Percentiles rank a stretch among this genome's conserved stretches.
phyloP scores from a whole-genome alignment of 2,329 filamentous ascomycete genomes.

The Didymosphaeria variabile region DNA sequence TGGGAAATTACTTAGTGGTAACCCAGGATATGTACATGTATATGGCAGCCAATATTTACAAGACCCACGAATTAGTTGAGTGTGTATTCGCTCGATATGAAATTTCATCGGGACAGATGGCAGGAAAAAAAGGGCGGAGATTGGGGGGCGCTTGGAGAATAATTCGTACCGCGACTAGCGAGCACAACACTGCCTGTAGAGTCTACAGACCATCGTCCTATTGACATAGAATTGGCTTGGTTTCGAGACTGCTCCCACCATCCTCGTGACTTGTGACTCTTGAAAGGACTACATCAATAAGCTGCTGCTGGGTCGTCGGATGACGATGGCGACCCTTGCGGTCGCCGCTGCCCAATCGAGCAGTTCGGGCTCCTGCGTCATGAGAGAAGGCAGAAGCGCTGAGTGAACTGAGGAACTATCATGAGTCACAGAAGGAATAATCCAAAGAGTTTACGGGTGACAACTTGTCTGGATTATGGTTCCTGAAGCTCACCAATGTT shows the following conservation, averaged over 20 bases:
- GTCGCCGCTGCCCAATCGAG: conserved; percentile 19
- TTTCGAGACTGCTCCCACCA: background rate
- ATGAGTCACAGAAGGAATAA: conserved; percentile 12
- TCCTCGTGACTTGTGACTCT: background rate
- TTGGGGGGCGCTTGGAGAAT: background rate
- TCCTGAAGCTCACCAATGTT: background rate
- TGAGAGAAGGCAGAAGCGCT: conserved; percentile 9
- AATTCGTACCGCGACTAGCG: conserved; percentile 1
- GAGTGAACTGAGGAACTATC: background rate
- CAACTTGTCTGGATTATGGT: background rate
- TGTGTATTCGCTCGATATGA: background rate
- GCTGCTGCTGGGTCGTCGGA: conserved; percentile 1
- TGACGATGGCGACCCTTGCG: conserved; percentile 15
- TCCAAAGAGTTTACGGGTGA: background rate
- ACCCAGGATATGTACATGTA: background rate
- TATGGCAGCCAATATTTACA: background rate
- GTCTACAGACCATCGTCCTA: background rate
- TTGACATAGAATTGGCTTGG: background rate
- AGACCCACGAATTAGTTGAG: background rate
- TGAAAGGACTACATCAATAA: background rate
- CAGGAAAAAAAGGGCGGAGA: background rate
- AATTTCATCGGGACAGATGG: background rate
- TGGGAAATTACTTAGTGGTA: background rate
- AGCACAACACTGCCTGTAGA: background rate
- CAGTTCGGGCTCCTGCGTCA: conserved; percentile 13